Evolutionary conservation across 2,329 filamentous ascomycete genomes (phyloP), one percentile per base, ranked within the genome.

Genomic region (Cladorrhinum sp.): DNA sequence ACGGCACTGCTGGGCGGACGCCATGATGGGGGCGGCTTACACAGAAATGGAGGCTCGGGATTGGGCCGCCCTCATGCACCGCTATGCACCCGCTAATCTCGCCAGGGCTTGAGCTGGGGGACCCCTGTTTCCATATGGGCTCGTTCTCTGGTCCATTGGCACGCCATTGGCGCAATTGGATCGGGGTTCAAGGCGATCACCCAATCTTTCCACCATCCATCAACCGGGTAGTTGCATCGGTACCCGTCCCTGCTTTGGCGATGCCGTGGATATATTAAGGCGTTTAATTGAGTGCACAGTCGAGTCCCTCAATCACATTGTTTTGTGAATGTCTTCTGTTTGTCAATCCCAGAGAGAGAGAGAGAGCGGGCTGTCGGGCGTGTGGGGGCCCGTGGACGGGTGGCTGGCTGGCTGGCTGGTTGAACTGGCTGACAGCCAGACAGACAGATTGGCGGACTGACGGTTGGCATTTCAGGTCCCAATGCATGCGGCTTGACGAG

Each of bases 51-150:
- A 58, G 60, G 62, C 57, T 62, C 60, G 62, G 63, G 64, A 69
- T 69, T 69, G 69, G 68, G 60, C 63, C 58, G 57, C 30, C 39
- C 58, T 65, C 65, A 67, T 66, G 69, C 67, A 64, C 58, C 61
- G 61, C 42, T 21, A 46, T 46, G 42, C 42, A 46, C 10, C 42
- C 42, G 18, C 65, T 63, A 68, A 70, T 70, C 66, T 70, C 65
- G 63, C 60, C 62, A 67, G 66, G 68, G 67, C 57, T 59, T 58
- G 33, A 33, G 56, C 49, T 33, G 50, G 64, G 65, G 61, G 51
- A 28, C 65, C 67, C 65, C 59, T 61, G 57, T 62, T 49, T 49
- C 61, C 54, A 62, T 61, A 61, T 54, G 48, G 61, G 58, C 26
- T 42, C 39, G n/a, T 18, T 28, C 23, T 12, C 14, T 23, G 33